phyloP scores from a whole-genome alignment of 371 early-diverging fungal genomes.

The Mycotypha africana region DNA sequence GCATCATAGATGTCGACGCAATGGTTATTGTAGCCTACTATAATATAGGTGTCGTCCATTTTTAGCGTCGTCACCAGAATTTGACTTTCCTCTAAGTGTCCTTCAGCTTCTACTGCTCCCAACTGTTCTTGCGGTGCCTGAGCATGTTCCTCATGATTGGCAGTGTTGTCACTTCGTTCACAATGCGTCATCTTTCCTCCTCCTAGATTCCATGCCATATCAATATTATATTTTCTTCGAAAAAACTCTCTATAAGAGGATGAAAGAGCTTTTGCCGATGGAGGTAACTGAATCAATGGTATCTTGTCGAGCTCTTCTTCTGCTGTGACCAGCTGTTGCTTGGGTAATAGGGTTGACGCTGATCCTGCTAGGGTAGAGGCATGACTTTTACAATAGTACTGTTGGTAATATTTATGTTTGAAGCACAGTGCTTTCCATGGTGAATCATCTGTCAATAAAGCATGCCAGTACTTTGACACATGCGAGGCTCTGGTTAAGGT shows the following conservation, averaged over 20 bases:
- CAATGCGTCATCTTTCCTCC: conserved; percentile 54
- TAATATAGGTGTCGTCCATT: conserved; percentile 72
- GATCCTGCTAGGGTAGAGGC: too few relatives aligned
- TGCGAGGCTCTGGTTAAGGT: conserved; percentile 63
- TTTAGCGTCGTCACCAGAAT: conserved; percentile 76
- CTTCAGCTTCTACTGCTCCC: too few relatives aligned
- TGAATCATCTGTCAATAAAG: conserved; percentile 51
- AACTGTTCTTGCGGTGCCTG: too few relatives aligned
- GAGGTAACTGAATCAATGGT: too few relatives aligned
- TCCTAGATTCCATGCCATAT: conserved; percentile 66
- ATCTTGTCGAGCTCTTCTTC: too few relatives aligned
- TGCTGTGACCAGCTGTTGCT: too few relatives aligned
- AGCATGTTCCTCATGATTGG: too few relatives aligned
- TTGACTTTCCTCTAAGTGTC: conserved; percentile 51
- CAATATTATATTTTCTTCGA: conserved; percentile 57
- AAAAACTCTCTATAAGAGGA: conserved; percentile 64
- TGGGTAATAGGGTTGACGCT: too few relatives aligned
- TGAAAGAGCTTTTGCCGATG: too few relatives aligned
- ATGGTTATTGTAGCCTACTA: conserved; percentile 72
- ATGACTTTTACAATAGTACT: too few relatives aligned
- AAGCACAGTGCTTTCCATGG: conserved; percentile 34
- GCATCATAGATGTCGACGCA: conserved; percentile 70
- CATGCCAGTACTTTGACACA: conserved; percentile 67
- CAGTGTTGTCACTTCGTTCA: conserved; percentile 46
- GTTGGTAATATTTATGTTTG: conserved; percentile 23